phyloP scores from a whole-genome alignment of 2,329 filamentous ascomycete species.

The Setomelanomma holmii region DNA sequence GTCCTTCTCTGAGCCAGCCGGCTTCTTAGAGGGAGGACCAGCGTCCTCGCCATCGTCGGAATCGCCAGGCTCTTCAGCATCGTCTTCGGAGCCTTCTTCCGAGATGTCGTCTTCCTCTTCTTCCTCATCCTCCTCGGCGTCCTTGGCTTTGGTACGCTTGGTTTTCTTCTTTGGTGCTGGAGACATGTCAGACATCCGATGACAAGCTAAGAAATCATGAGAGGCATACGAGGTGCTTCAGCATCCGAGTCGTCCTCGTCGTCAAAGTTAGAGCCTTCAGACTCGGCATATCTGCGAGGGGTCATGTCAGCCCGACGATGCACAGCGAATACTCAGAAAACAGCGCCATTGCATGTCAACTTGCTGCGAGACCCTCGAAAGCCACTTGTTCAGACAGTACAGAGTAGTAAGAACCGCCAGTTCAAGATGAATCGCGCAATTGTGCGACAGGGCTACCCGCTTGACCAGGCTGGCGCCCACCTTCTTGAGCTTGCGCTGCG shows the following conservation, averaged over 20 bases:
- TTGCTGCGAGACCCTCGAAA: neutral
- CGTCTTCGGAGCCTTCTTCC: constrained; percentile 37
- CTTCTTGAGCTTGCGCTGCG: constrained; percentile 14
- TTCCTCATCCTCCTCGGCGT: constrained; percentile 39
- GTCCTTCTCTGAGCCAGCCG: constrained; percentile 42
- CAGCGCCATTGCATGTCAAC: neutral
- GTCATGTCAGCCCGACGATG: constrained; percentile 24
- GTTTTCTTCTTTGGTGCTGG: constrained; percentile 47
- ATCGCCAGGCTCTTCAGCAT: constrained; percentile 29
- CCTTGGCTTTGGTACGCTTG: constrained; percentile 39
- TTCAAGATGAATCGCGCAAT: constrained; percentile 4
- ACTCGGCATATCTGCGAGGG: constrained; percentile 44
- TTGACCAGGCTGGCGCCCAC: constrained; percentile 22
- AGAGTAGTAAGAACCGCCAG: too few species aligned
- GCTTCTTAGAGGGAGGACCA: constrained; percentile 47
- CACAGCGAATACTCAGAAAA: neutral
- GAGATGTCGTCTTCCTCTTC: constrained; percentile 44
- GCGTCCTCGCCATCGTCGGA: constrained; percentile 45
- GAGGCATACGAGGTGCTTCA: constrained; percentile 38
- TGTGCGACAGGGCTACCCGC: neutral
- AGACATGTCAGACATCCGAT: neutral
- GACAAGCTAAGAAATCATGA: neutral
- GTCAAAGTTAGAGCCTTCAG: constrained; percentile 46
- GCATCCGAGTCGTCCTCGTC: constrained; percentile 45
- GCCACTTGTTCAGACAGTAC: too few species aligned